These are phyloP conservation scores for Ampelocalamus luodianensis DNA, from an alignment of 176 grass and related monocot genomes.

Conservation along the genomic window DNA sequence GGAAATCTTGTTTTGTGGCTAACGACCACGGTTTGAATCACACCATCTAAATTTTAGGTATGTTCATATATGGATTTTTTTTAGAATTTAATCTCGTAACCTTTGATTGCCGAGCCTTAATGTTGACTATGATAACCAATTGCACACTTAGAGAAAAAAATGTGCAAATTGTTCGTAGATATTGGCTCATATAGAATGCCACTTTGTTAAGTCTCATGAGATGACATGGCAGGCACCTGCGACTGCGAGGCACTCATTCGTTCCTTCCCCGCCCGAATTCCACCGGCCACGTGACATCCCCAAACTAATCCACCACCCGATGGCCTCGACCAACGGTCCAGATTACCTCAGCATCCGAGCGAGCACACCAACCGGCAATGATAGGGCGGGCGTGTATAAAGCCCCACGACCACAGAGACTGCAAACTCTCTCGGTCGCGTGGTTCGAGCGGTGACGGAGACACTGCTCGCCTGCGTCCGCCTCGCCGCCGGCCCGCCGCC, in stretches of 20 bases:
- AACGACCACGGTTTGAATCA: too few relatives aligned
- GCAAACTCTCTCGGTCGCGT: constrained; percentile 22
- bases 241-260: too few relatives aligned
- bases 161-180: too few relatives aligned
- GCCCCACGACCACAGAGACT: background rate
- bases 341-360: background rate
- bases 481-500: background rate
- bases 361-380: background rate
- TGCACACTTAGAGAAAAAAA: too few relatives aligned
- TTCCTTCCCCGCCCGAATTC: background rate
- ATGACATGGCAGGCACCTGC: background rate
- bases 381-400: background rate
- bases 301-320: background rate
- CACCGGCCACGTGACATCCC: background rate
- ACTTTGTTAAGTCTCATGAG: too few relatives aligned
- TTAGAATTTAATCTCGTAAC: too few relatives aligned
- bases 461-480: constrained; percentile 7
- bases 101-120: too few relatives aligned
- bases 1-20: too few relatives aligned
- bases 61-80: too few relatives aligned
- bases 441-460: background rate
- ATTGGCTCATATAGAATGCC: too few relatives aligned
- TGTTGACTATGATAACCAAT: too few relatives aligned
- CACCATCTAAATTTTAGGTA: too few relatives aligned
- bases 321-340: background rate